Percentiles rank a stretch among this genome's conserved stretches.
Conservation (phyloP, 805 yeast genomes). For the Lipomyces chichibuensis region DNA sequence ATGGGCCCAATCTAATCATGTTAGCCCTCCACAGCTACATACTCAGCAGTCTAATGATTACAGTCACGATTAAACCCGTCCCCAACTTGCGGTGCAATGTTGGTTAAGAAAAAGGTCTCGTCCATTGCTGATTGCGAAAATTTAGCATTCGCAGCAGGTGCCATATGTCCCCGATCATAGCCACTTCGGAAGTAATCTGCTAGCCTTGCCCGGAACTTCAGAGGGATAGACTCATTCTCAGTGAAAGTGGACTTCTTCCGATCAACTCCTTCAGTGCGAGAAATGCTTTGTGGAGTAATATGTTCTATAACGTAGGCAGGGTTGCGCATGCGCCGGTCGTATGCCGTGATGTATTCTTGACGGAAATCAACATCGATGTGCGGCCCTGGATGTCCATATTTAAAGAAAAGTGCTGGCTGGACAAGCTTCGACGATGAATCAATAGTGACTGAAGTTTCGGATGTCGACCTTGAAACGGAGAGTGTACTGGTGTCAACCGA, state of each 20-base stretch:
- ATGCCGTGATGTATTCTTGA: slow-evolving; percentile 81
- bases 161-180: slow-evolving; percentile 85
- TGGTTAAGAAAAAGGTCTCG: slow-evolving; percentile 86
- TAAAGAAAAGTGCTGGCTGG: slow-evolving; percentile 79
- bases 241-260: slow-evolving; percentile 79
- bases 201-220: slow-evolving; percentile 70
- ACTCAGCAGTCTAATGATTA: slow-evolving; percentile 7
- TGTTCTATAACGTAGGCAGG: slow-evolving; percentile 63
- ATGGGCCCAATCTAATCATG: slow-evolving; percentile 77
- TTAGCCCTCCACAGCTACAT: neutral
- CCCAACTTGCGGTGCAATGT: slow-evolving; percentile 97
- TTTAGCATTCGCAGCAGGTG: slow-evolving; percentile 97
- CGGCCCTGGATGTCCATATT: slow-evolving; percentile 95
- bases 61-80: slow-evolving; percentile 94
- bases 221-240: slow-evolving; percentile 85
- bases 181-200: slow-evolving; percentile 93
- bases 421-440: slow-evolving; percentile 44
- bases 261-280: slow-evolving; percentile 69
- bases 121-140: slow-evolving; percentile 90
- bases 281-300: slow-evolving; percentile 72
- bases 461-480: slow-evolving; percentile 25
- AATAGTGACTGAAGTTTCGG: slow-evolving; percentile 17
- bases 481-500: neutral
- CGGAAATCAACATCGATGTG: slow-evolving; percentile 77
- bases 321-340: slow-evolving; percentile 78